Percentiles rank a stretch among this genome's conserved stretches.
Conservation (phyloP, 306 rosid species). For the Quercus ilex region DNA sequence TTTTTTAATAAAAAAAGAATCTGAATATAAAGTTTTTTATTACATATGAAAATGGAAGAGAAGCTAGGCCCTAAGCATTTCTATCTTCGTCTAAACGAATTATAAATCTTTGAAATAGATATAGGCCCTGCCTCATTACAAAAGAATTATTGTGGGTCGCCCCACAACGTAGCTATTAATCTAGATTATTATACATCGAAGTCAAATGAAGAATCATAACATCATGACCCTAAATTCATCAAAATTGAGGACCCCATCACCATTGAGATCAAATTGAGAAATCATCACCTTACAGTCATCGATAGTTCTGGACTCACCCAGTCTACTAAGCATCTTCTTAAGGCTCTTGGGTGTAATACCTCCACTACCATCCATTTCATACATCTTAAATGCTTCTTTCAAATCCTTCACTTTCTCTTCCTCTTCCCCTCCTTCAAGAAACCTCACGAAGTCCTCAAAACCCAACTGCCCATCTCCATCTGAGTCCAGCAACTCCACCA, state of each 20-base stretch:
- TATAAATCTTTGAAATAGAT: too few species aligned
- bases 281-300: conserved; percentile 67
- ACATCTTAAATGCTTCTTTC: conserved; percentile 72
- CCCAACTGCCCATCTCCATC: conserved; percentile 66
- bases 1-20: too few species aligned
- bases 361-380: conserved; percentile 72
- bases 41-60: too few species aligned
- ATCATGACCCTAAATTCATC: conserved; percentile 84
- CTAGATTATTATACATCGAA: background rate
- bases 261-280: conserved; percentile 63
- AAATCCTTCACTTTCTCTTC: conserved; percentile 65
- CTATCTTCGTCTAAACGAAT: too few species aligned
- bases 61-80: too few species aligned
- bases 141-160: too few species aligned
- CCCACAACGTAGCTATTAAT: too few species aligned
- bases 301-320: conserved; percentile 60
- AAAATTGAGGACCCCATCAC: conserved; percentile 78
- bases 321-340: conserved; percentile 57
- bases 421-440: conserved; percentile 64
- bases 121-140: too few species aligned
- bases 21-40: too few species aligned
- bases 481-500: conserved; percentile 35
- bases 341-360: conserved; percentile 74
- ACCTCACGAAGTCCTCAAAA: conserved; percentile 63
- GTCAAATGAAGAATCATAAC: conserved; percentile 23